Evolutionary conservation across 148 eudicot genomes (phyloP).

Genomic region (Limonium bicolor): DNA sequence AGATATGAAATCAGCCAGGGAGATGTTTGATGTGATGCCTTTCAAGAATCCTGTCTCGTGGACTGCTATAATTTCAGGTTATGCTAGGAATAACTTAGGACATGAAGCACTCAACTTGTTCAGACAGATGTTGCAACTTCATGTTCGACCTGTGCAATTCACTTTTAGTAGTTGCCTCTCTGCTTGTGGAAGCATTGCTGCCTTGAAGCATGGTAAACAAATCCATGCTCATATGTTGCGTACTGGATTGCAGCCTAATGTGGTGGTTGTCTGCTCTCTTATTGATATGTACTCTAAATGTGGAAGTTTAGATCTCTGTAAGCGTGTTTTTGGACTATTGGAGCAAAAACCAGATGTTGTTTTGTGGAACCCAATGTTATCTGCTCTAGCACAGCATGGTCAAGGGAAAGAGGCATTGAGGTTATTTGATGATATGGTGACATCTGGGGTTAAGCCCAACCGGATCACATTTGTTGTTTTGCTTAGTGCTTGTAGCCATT

Average conservation of each 20-base stretch:
- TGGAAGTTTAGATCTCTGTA: slow-evolving; percentile 37
- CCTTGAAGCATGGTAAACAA: slow-evolving; percentile 49
- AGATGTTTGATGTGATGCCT: slow-evolving; percentile 60
- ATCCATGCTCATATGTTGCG: slow-evolving; percentile 45
- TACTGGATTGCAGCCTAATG: slow-evolving; percentile 35
- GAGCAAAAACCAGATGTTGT: slow-evolving; percentile 35
- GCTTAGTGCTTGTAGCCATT: slow-evolving; percentile 62
- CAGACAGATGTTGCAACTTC: slow-evolving; percentile 28
- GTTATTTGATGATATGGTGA: slow-evolving; percentile 39
- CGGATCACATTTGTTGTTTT: slow-evolving; percentile 46
- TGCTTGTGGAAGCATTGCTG: slow-evolving; percentile 45
- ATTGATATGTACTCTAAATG: slow-evolving; percentile 83
- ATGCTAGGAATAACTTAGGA: slow-evolving; percentile 47
- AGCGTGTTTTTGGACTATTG: slow-evolving; percentile 25
- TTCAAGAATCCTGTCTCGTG: slow-evolving; percentile 58
- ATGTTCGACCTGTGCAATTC: slow-evolving; percentile 46
- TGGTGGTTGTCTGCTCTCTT: slow-evolving; percentile 52
- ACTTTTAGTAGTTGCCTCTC: slow-evolving; percentile 52
- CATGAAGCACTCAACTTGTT: slow-evolving; percentile 36
- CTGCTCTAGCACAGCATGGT: slow-evolving; percentile 75
- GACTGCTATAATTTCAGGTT: slow-evolving; percentile 69
- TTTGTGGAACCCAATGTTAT: slow-evolving; percentile 60
- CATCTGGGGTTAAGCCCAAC: slow-evolving; percentile 35
- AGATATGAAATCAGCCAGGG: slow-evolving; percentile 51
- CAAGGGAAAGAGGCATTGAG: slow-evolving; percentile 30